Base-by-base conservation (phyloP, 257 asterid species). In the Capsicum baccatum region DNA sequence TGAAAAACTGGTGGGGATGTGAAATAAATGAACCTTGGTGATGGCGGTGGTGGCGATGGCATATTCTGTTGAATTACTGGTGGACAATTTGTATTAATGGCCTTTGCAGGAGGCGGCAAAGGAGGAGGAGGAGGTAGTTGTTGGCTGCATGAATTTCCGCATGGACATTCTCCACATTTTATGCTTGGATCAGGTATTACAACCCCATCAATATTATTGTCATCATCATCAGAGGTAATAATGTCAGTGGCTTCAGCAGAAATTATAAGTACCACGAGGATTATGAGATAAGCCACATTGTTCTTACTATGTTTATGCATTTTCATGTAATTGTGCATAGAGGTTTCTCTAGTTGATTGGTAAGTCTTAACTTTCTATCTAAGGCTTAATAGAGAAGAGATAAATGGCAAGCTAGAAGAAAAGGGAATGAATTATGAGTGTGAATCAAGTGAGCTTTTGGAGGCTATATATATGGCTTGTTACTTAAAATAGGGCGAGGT, bases 131-230 rank as follows among this genome's bases (percentile, higher is more conserved):
- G 86, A 0, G 86, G 79, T 1, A 83, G 89, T 1, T 3, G 83
- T 60, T 86, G 93, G 90, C 63, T 79, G 90, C 95, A 91, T 84
- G 93, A 89, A 66, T 89, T 90, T 55, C 54, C 87, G 73, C 97
- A 94, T 6, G 96, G 93, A 48, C 97, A 94, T 80, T 89, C 95
- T 59, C 97, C 97, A 76, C 97, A 94, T 78, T 88, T 94, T 10
- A 90, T 85, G 80, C 89, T 90, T 80, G 89, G 88, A 80, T 89
- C 85, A 66, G 85, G 78, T 79, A 81, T 79, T 26, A 64, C 33
- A 13, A 11, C 67, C 26, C 55, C 83, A 17, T 14, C 60, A 8
- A 83, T 33, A 11, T 62, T 85, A 54, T 88, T 89, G 82, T 79
- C 59, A 58, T 81, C 59, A 58, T 81, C 70, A 17, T 79, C 83